Evolutionary conservation across 768 basidiomycete genomes (phyloP).

Genomic region (Psilocybe sp.): DNA sequence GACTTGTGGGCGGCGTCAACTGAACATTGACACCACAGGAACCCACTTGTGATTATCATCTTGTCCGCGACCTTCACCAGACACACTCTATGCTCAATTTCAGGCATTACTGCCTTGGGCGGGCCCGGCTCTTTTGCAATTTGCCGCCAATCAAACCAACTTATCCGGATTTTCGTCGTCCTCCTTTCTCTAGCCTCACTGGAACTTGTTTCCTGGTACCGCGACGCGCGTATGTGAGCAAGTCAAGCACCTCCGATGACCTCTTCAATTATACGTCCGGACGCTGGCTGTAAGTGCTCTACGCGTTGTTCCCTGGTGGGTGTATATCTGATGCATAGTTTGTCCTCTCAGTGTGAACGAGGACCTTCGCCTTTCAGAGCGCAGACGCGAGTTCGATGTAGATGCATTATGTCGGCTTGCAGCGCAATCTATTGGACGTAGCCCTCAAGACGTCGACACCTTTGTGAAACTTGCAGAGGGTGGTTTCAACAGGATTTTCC

Average conservation of each 20-base stretch:
- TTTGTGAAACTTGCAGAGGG: slow-evolving; percentile 44
- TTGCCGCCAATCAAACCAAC: no score
- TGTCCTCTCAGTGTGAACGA: slow-evolving; percentile 34
- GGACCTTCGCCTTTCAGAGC: slow-evolving; percentile 43
- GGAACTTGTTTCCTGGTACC: background rate
- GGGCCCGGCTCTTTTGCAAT: no score
- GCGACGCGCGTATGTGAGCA: slow-evolving; percentile 13
- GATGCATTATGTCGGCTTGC: slow-evolving; percentile 39
- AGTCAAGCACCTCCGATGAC: slow-evolving; percentile 19
- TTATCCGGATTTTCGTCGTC: slow-evolving; percentile 9
- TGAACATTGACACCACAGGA: no score
- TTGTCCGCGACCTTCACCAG: no score
- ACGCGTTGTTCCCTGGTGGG: slow-evolving; percentile 21
- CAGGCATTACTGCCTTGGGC: no score
- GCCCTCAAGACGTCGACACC: slow-evolving; percentile 32
- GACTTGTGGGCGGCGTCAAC: no score
- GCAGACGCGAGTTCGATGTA: slow-evolving; percentile 35
- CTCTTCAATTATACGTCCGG: slow-evolving; percentile 36
- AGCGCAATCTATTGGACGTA: slow-evolving; percentile 37
- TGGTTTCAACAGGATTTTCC: slow-evolving; percentile 38
- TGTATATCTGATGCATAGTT: slow-evolving; percentile 26
- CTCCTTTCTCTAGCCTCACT: slow-evolving; percentile 1
- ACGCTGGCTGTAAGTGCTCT: slow-evolving; percentile 32
- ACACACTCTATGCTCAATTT: no score
- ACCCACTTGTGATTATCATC: no score